These are phyloP conservation scores for Raffaelea arxii DNA, from an alignment of 2,329 filamentous ascomycete species.

Conservation along the genomic window DNA sequence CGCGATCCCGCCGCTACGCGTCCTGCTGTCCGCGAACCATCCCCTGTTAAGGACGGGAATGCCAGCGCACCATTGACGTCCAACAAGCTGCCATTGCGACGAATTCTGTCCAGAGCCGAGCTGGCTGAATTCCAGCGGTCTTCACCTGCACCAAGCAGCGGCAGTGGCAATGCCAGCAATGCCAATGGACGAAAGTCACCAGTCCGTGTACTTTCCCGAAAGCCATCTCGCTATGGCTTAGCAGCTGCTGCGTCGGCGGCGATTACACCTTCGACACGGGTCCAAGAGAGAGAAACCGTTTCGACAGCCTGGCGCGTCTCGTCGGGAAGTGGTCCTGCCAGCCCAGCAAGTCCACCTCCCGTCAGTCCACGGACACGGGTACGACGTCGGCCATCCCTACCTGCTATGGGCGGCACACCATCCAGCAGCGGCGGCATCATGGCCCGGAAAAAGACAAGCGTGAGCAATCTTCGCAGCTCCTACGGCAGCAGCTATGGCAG, in stretches of 20 bases:
- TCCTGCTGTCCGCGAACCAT: conserved; percentile 24
- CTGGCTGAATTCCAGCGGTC: conserved; percentile 66
- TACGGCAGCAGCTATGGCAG: conserved; percentile 31
- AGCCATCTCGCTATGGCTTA: conserved; percentile 43
- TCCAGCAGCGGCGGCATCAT: conserved; percentile 4
- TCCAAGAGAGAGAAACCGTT: too few species aligned
- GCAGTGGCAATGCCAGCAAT: not conserved
- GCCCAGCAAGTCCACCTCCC: conserved; percentile 36
- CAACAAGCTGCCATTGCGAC: conserved; percentile 64
- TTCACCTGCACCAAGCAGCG: conserved; percentile 16
- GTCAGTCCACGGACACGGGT: conserved; percentile 37
- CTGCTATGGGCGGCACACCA: conserved; percentile 29
- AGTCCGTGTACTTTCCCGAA: conserved; percentile 41
- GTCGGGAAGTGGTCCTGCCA: conserved; percentile 29
- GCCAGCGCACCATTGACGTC: conserved; percentile 26
- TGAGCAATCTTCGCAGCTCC: conserved; percentile 9
- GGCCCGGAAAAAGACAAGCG: conserved; percentile 34
- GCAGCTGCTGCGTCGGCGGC: conserved; percentile 14
- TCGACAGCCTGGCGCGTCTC: conserved; percentile 39
- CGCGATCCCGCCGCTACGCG: conserved; percentile 29
- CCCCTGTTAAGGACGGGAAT: conserved; percentile 34
- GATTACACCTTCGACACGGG: too few species aligned
- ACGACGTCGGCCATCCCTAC: conserved; percentile 42
- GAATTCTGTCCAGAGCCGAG: conserved; percentile 79
- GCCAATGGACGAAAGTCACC: conserved; percentile 41